Conservation (phyloP, 305 asterid genomes). For the Solanum hybrid region DNA sequence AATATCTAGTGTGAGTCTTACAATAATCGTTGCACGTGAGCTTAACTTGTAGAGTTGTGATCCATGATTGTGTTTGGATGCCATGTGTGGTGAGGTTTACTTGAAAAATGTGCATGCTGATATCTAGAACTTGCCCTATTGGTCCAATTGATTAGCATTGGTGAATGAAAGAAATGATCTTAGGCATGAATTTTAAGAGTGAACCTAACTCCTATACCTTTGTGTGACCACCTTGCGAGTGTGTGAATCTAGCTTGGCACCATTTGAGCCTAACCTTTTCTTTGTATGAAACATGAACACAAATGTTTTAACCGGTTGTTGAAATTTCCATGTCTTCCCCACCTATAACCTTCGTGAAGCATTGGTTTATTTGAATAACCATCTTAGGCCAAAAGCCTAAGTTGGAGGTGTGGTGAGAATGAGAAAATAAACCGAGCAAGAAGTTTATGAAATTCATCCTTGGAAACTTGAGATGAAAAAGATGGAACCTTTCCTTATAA, state of each 20-base stretch:
- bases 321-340: too few relatives aligned
- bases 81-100: neutral
- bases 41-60: neutral
- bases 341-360: too few relatives aligned
- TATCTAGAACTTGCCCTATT: neutral
- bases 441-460: too few relatives aligned
- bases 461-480: too few relatives aligned
- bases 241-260: neutral
- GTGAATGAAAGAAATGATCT: neutral
- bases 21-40: neutral
- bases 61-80: neutral
- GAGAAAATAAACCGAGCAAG: too few relatives aligned
- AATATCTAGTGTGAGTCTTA: neutral
- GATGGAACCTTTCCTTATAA: too few relatives aligned
- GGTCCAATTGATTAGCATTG: neutral
- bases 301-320: too few relatives aligned
- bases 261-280: neutral
- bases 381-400: neutral
- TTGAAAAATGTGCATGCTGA: neutral
- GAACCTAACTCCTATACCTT: neutral
- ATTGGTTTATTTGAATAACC: neutral
- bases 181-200: neutral
- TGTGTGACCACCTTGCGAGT: neutral
- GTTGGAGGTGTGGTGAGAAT: too few relatives aligned
- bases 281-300: neutral